A percentile compares a stretch with the other conserved stretches of the same genome.
phyloP scores from a whole-genome alignment of 2,329 filamentous ascomycete species.

The Davidsoniella australis region DNA sequence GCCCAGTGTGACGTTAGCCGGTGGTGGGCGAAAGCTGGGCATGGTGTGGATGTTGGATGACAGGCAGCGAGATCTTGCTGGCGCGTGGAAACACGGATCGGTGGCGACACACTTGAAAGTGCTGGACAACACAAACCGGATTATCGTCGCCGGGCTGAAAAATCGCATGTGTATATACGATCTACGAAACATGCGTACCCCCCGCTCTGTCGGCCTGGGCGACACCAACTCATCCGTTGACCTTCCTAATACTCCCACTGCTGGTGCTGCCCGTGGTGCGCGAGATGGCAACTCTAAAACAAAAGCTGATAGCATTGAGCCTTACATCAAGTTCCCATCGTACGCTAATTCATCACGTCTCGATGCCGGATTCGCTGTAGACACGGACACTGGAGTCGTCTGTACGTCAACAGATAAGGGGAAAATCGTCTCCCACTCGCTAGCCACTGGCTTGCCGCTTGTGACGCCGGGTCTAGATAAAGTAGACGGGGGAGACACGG shows the following conservation, averaged over 20 bases:
- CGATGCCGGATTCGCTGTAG: constrained; percentile 35
- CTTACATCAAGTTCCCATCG: constrained; percentile 30
- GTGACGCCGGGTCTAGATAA: constrained; percentile 11
- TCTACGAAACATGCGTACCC: constrained; percentile 24
- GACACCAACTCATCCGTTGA: not conserved
- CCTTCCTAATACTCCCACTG: not conserved
- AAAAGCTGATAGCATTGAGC: constrained; percentile 11
- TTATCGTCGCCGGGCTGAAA: constrained; percentile 35
- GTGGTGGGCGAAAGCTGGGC: not conserved
- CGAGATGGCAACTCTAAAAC: not conserved
- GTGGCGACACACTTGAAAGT: constrained; percentile 1
- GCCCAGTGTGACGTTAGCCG: constrained; percentile 10
- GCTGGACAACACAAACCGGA: constrained; percentile 17
- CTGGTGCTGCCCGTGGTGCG: not conserved
- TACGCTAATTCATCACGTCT: constrained; percentile 33
- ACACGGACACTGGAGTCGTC: constrained; percentile 28
- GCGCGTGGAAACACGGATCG: constrained; percentile 4
- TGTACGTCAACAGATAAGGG: constrained; percentile 37
- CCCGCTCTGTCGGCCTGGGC: not conserved
- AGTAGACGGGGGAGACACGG: constrained; percentile 5
- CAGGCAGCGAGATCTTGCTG: constrained; percentile 6
- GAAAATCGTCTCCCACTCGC: constrained; percentile 31
- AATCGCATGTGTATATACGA: constrained; percentile 39
- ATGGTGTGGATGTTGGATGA: constrained; percentile 10
- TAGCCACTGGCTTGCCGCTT: constrained; percentile 27